Evolutionary conservation across 2,329 filamentous ascomycete species (phyloP), one percentile per base, ranked within the genome.

Genomic region (Fusarium nodosum): DNA sequence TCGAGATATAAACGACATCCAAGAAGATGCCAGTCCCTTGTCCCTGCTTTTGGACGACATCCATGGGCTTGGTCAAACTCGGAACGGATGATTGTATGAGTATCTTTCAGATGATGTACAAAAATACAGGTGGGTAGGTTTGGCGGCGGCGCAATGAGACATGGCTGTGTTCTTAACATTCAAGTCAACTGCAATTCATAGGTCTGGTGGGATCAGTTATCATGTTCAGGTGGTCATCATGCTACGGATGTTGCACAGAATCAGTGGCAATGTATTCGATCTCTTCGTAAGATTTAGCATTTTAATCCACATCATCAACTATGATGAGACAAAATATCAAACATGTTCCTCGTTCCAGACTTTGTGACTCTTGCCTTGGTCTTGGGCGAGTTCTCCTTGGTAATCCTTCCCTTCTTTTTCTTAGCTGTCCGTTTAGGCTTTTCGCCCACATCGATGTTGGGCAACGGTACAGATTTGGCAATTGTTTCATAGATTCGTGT

Each of bases 1-100:
- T 66, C 75, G 88, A 67, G 81, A 91, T 77, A 73, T 84, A 69
- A 77, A 85, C 26, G 72, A 76, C 13, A 53, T 64, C 12, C 66
- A 73, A 9, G 69, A 76, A 26, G 62, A 59, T n/a, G 53, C 44
- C 18, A 69, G 70, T n/a, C 63, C 71, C 1, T 75, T 80, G 33
- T 58, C 66, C 34, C 64, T 66, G 34, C 46, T 79, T 24, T 56
- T 81, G 65, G 68, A 78, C 55, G 77, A 79, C 22, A 78, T 81
- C 57, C 79, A 81, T 62, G 79, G 78, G 4, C 33, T 70, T 16
- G 36, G 46, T n/a, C 36, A 59, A 41, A 33, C 16, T 30, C 28
- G 28, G 22, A 52, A 53, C 24, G 50, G n/a, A 62, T 72, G 41
- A 64, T 50, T 72, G 48, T 60, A 63, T 56, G 44, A 69, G 51